Base-by-base conservation (phyloP, 345 rosid genomes). In the Euphorbia tirucalli region DNA sequence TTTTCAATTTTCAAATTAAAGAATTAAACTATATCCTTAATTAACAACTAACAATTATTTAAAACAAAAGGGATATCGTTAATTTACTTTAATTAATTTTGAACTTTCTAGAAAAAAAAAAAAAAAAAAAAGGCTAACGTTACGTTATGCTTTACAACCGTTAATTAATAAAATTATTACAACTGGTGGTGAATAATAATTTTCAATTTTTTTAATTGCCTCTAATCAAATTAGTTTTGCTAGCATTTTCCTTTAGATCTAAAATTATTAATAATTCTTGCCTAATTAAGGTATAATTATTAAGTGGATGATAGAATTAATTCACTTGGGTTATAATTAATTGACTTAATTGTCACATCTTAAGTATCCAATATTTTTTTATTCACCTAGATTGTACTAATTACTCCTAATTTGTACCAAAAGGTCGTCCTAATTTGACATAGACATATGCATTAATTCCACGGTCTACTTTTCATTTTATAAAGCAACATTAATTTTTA, bases 261-360 rank as follows among this genome's bases (percentile, higher is more conserved):
- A 11, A n/a, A 5, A 0, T 2, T 56, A 10, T 10, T 41, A 1
- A 41, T 2, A 41, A 57, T 25, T 8, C 9, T 39, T 41, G 73
- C n/a, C 56, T 22, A 44, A 22, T 39, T 44, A 19, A 19, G 30
- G 2, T 41, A 41, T 4, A 31, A 5, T n/a, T 3, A 49, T 71
- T 18, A 11, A 56, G 65, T 65, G 76, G 76, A 56, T 27, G 57
- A n/a, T 56, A 43, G 65, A 41, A 41, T 41, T 43, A 41, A 54
- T 52, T 37, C 7, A 30, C 46, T 31, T 62, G 7, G 25, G 69
- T 56, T 55, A 56, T 64, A 73, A 65, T 73, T 27, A 56, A 27
- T 73, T 65, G 65, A 57, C 70, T 66, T 73, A 57, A 66, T 56
- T 73, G 59, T 73, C 71, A 44, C 65, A 73, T 73, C 76, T 13